phyloP scores from a whole-genome alignment of 1,139 yeast genomes.

The Geotrichum phurueaensis region DNA sequence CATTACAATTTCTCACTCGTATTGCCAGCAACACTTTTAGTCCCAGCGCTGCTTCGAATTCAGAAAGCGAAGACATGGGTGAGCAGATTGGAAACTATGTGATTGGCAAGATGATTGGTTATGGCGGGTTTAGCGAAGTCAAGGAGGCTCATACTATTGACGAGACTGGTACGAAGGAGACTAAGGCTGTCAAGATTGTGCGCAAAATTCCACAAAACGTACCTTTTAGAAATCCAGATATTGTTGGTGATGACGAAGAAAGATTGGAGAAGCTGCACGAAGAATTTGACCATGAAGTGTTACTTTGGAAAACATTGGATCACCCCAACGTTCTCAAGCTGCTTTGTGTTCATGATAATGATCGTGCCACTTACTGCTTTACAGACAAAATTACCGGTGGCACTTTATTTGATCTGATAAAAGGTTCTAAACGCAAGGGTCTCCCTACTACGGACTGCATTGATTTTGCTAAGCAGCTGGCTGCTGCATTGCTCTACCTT shows the following conservation, averaged over 20 bases:
- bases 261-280: slow-evolving; percentile 35
- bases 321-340: slow-evolving; percentile 65
- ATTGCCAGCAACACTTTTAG: slow-evolving; percentile 15
- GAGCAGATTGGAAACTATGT: slow-evolving; percentile 43
- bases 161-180: slow-evolving; percentile 37
- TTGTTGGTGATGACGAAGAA: slow-evolving; percentile 6
- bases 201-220: slow-evolving; percentile 29
- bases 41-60: slow-evolving; percentile 9
- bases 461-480: slow-evolving; percentile 48
- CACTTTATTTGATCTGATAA: slow-evolving; percentile 69
- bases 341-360: slow-evolving; percentile 55
- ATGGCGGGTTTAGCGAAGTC: slow-evolving; percentile 91
- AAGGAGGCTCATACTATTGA: slow-evolving; percentile 53
- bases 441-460: slow-evolving; percentile 25
- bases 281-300: slow-evolving; percentile 64
- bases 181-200: slow-evolving; percentile 74
- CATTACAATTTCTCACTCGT: slow-evolving; percentile 11
- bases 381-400: slow-evolving; percentile 74
- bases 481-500: slow-evolving; percentile 60
- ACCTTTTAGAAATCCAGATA: slow-evolving; percentile 11
- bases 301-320: slow-evolving; percentile 63
- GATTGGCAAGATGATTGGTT: slow-evolving; percentile 71
- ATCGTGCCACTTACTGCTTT: slow-evolving; percentile 60
- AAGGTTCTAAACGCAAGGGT: slow-evolving; percentile 36
- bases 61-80: slow-evolving; percentile 42